Conservation (phyloP, 306 rosid species). For the Vicia sativa region DNA sequence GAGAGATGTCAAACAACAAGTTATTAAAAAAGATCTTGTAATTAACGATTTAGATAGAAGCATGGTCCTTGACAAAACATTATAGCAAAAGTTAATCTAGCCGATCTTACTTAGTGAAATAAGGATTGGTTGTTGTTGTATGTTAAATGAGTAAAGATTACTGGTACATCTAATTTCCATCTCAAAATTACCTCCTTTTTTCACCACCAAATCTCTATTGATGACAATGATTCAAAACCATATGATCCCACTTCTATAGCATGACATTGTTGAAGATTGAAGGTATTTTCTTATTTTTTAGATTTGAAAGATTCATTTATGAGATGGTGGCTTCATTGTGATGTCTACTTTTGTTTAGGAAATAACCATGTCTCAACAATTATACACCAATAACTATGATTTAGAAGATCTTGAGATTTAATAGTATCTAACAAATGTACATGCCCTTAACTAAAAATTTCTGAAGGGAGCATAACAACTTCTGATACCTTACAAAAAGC, state of each 20-base stretch:
- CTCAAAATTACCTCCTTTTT: not conserved
- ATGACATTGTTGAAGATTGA: not conserved
- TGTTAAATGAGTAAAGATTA: too few species aligned
- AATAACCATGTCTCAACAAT: not conserved
- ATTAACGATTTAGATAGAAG: too few species aligned
- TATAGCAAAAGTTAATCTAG: too few species aligned
- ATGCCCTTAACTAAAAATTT: constrained; percentile 8
- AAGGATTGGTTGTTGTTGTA: too few species aligned
- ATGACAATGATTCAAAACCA: not conserved
- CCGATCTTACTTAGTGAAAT: too few species aligned
- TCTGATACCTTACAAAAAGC: constrained; percentile 19
- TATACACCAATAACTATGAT: not conserved
- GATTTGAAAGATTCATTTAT: not conserved
- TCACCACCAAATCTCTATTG: not conserved
- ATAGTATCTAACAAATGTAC: constrained; percentile 35
- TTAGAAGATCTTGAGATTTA: constrained; percentile 21
- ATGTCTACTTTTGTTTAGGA: not conserved
- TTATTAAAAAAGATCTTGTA: too few species aligned
- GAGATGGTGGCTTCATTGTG: not conserved
- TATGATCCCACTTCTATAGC: not conserved
- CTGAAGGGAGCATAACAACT: constrained; percentile 22
- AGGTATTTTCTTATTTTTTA: not conserved
- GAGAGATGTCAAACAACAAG: too few species aligned
- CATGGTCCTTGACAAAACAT: too few species aligned
- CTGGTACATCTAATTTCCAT: not conserved